Evolutionary conservation across 2,329 filamentous ascomycete species (phyloP).

Genomic region (Aspergillus hortae): DNA sequence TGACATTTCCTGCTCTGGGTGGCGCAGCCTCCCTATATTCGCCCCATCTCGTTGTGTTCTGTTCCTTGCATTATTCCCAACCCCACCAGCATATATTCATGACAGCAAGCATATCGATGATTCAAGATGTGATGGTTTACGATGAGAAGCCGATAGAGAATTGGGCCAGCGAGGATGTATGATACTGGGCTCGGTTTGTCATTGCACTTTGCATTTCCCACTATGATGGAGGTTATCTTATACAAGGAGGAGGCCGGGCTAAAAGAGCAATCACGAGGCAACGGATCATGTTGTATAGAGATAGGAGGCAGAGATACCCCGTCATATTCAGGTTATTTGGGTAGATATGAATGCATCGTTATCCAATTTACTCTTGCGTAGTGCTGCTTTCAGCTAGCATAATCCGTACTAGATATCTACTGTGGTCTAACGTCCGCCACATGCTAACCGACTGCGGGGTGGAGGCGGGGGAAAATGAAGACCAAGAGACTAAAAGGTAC

Average conservation of each 20-base stretch:
- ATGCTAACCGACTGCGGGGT: too few species aligned
- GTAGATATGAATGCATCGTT: conserved; percentile 6
- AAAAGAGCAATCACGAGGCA: background rate
- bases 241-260: background rate
- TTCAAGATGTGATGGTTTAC: conserved; percentile 8
- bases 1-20: conserved; percentile 1
- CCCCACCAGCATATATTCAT: conserved; percentile 5
- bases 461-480: too few species aligned
- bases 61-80: conserved; percentile 2
- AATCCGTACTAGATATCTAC: too few species aligned
- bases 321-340: conserved; percentile 11
- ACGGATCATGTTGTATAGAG: conserved; percentile 7
- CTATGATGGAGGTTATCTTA: conserved; percentile 3
- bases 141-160: conserved; percentile 6
- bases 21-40: background rate
- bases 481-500: too few species aligned
- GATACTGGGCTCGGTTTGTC: conserved; percentile 1
- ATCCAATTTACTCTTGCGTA: background rate
- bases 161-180: conserved; percentile 6
- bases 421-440: too few species aligned
- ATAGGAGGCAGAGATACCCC: conserved; percentile 16
- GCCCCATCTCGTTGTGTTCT: background rate
- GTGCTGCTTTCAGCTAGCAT: background rate
- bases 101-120: conserved; percentile 10
- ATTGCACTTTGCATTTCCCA: background rate